Percentiles rank a stretch among this genome's conserved stretches.
Evolutionary conservation across 306 rosid species (phyloP).

Genomic region (cucumber (Cucumis sativus)): Cucumber_9930_V3 NC_026661.2:4998001-4998500

Average conservation of each 20-base stretch:
- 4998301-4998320: background rate
- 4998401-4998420: background rate
- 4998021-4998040: too few species aligned
- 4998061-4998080: too few species aligned
- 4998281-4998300: background rate
- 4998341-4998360: background rate
- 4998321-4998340: background rate
- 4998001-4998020: too few species aligned
- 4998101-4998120: background rate
- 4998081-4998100: background rate
- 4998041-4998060: too few species aligned
- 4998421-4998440: background rate
- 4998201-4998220: background rate
- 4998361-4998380: background rate
- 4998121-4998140: too few species aligned
- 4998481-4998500: background rate
- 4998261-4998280: background rate
- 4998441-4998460: background rate
- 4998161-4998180: background rate
- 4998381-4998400: background rate
- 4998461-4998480: background rate
- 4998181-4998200: background rate
- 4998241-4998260: background rate
- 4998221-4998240: background rate
- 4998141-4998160: background rate